A percentile compares a stretch with the other conserved stretches of the same genome.
These are phyloP conservation scores for Trichosporon faecale DNA, from an alignment of 1,284 basidiomycete genomes.

Conservation along the genomic window DNA sequence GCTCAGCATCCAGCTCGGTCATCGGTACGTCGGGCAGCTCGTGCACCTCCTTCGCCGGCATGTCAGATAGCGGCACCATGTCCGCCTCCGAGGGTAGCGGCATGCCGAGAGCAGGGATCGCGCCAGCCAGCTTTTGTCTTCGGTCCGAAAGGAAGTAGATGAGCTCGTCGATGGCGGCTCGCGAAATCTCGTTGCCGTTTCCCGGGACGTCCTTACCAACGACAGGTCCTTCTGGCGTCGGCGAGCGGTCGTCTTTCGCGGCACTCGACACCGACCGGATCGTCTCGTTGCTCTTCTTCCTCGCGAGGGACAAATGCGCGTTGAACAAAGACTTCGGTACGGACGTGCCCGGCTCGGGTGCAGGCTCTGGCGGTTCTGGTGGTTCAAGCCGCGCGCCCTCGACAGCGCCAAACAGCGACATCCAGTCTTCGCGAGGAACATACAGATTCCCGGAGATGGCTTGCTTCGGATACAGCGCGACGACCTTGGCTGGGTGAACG, in stretches of 20 bases:
- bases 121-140: slow-evolving; percentile 74
- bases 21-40: slow-evolving; percentile 69
- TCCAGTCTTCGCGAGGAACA: slow-evolving; percentile 68
- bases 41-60: slow-evolving; percentile 64
- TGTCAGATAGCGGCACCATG: slow-evolving; percentile 42
- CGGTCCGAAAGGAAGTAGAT: slow-evolving; percentile 69
- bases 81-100: slow-evolving; percentile 58
- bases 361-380: background rate
- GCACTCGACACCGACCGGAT: slow-evolving; percentile 22
- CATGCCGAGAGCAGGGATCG: slow-evolving; percentile 66
- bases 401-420: slow-evolving; percentile 79
- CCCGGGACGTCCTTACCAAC: slow-evolving; percentile 5
- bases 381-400: slow-evolving; percentile 46
- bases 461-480: slow-evolving; percentile 76
- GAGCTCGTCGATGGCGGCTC: slow-evolving; percentile 53
- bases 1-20: slow-evolving; percentile 66
- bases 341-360: background rate
- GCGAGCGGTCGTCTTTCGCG: slow-evolving; percentile 15
- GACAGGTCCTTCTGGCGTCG: slow-evolving; percentile 10
- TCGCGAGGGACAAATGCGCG: slow-evolving; percentile 24
- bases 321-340: slow-evolving; percentile 13
- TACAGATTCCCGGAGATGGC: slow-evolving; percentile 74
- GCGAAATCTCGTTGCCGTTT: slow-evolving; percentile 24
- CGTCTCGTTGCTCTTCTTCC: slow-evolving; percentile 44
- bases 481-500: slow-evolving; percentile 87